Evolutionary conservation across 1,284 basidiomycete species (phyloP), one percentile per base, ranked within the genome.

Genomic region (Fomitopsis palustris): DNA sequence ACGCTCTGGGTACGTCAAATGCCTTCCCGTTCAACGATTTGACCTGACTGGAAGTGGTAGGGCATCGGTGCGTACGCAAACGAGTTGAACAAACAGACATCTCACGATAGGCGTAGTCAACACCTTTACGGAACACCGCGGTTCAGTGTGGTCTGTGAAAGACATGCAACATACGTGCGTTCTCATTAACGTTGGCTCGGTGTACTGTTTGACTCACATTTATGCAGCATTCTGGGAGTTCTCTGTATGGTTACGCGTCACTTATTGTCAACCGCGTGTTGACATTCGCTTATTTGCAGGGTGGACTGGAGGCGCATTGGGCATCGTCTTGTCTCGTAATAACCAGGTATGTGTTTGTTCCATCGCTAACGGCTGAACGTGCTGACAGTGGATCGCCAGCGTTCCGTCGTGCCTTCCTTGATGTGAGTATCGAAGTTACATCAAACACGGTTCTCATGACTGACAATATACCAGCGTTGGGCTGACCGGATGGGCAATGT

Each of bases 401-500:
- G 95, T 59, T 92, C 88, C 49, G 84, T 96, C 23, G 79, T 96
- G 2, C 95, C 96, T 1, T 85, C 84, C 17, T 62, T 95, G 35
- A 93, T 98, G 92, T 94, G 67, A 67, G 82, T 67, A 23, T 43
- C 49, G 35, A 58, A 47, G 14, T 19, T 21, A 16, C 9, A 47
- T 8, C 17, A 8, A 47, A 6, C 25, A 47, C 12, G 7, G 3
- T 27, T 47, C 2, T 7, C 21, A n/a, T 52, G 6, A 31, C 49
- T 52, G 7, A 35, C 42, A 16, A 19, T 56, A 52, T 56, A 54
- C 55, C 63, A 94, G 91, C 60, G 88, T 96, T 63, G 85, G 93
- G 58, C 78, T 96, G 61, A 96, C 95, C 0, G 96, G 96, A 2
- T 98, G 93, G 90, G 95, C 91, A 0, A 96, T 98, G 93, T 91